A percentile compares a stretch with the other conserved stretches of the same genome.
These are phyloP conservation scores for Acmispon strigosus DNA, from an alignment of 306 rosid genomes.

Conservation along the genomic window DNA sequence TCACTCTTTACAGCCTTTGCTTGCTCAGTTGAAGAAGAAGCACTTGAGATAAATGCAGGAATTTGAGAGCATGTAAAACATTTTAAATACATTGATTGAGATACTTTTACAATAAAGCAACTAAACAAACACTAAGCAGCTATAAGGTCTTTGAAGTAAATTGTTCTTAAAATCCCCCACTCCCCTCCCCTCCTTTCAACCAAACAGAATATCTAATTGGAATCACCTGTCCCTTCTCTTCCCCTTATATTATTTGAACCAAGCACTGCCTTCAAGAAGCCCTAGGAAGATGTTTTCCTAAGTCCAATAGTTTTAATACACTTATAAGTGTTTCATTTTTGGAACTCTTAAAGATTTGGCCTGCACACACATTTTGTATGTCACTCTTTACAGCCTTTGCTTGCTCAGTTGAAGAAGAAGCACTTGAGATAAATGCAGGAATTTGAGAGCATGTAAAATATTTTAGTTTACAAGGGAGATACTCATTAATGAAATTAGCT, in stretches of 20 bases:
- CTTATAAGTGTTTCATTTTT: background rate
- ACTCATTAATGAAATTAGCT: background rate
- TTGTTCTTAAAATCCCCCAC: too few species aligned
- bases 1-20: background rate
- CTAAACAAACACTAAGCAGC: too few species aligned
- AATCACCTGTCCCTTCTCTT: too few species aligned
- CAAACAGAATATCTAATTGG: too few species aligned
- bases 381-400: background rate
- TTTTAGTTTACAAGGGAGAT: background rate
- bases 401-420: background rate
- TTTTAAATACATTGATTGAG: too few species aligned
- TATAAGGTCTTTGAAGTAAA: too few species aligned
- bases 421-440: background rate
- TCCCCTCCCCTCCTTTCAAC: too few species aligned
- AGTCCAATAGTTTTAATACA: background rate
- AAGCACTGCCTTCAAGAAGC: background rate
- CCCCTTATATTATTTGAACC: too few species aligned
- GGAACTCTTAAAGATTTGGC: slow-evolving; percentile 24
- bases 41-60: background rate
- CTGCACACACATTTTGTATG: background rate
- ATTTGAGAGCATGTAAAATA: background rate
- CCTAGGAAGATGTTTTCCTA: background rate
- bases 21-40: background rate
- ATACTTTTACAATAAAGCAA: too few species aligned
- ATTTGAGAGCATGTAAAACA: background rate